Evolutionary conservation across 306 rosid genomes (phyloP), one percentile per base, ranked within the genome.

Genomic region (Cucurbita maxima): DNA sequence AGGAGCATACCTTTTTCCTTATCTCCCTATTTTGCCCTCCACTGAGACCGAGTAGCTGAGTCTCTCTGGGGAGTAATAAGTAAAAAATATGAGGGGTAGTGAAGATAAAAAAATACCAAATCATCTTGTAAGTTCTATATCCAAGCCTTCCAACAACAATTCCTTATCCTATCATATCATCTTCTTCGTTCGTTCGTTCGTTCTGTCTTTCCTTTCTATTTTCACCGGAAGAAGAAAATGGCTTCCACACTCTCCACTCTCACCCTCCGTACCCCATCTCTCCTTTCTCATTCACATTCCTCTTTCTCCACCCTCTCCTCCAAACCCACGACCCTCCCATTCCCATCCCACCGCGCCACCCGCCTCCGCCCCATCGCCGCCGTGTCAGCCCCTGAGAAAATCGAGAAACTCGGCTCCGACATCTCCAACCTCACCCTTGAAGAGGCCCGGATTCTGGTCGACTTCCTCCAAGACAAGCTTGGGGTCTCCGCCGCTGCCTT

Each of bases 401-500:
- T 91, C 74, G 91, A 88, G 71, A 83, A 83, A 36, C 88, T 88
- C 66, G 92, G 96, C 52, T 41, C 76, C 8, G 91, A 85, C 15
- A 87, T 89, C 84, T 83, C 91, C 75, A 4, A n/a, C 47, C 92
- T 93, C 57, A 90, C 98, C 0, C 94, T 93, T 3, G 93, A 83
- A 71, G 97, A 93, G 78, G 98, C 97, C 8, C 83, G 86, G 40
- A n/a, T 11, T 58, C 92, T 93, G 22, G 97, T 90, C 54, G 98
- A 93, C 78, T 82, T 75, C 72, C 98, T 93, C 78, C 98, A 90
- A 77, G 97, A 93, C 12, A 88, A 86, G 88, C 96, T 93, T 8
- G 98, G 98, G 11, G 98, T 93, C 53, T 75, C 96, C n/a, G 91
- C 98, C 6, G 94, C 96, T 0, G 76, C 98, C 8, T 86, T 88